Conservation (phyloP, 164 flowering plant genomes). For the Aristolochia fimbriata region DNA sequence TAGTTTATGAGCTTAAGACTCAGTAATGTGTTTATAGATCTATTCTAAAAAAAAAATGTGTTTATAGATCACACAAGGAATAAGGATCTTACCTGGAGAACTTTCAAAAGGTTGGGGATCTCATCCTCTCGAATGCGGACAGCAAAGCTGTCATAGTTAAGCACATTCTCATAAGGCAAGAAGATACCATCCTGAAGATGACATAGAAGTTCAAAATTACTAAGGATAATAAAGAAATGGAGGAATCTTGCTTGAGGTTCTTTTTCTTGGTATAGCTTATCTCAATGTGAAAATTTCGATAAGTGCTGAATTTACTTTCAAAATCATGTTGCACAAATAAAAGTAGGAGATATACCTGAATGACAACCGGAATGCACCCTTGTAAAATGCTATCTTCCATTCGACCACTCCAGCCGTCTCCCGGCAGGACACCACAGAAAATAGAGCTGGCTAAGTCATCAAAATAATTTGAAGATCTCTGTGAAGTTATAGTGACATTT, state of each 20-base stretch:
- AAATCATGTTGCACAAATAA: too few species aligned
- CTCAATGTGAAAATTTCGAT: too few species aligned
- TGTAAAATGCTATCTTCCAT: conserved; percentile 95
- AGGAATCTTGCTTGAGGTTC: background rate
- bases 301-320: too few species aligned
- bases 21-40: too few species aligned
- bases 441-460: conserved; percentile 61
- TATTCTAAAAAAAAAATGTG: too few species aligned
- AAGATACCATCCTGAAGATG: conserved; percentile 77
- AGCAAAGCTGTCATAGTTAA: conserved; percentile 86
- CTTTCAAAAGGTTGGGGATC: conserved; percentile 66
- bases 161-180: conserved; percentile 86
- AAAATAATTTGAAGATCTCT: conserved; percentile 54
- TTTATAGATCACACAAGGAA: background rate
- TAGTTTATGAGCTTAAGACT: background rate
- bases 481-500: conserved; percentile 72
- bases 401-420: conserved; percentile 99
- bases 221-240: background rate
- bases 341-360: conserved; percentile 52
- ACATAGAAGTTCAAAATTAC: background rate
- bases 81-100: conserved; percentile 72
- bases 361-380: conserved; percentile 94
- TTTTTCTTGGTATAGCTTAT: background rate
- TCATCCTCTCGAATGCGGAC: conserved; percentile 84
- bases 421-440: conserved; percentile 95